Evolutionary conservation across 345 rosid species (phyloP), one percentile per base, ranked within the genome.

Genomic region (Populus deltoides): DNA sequence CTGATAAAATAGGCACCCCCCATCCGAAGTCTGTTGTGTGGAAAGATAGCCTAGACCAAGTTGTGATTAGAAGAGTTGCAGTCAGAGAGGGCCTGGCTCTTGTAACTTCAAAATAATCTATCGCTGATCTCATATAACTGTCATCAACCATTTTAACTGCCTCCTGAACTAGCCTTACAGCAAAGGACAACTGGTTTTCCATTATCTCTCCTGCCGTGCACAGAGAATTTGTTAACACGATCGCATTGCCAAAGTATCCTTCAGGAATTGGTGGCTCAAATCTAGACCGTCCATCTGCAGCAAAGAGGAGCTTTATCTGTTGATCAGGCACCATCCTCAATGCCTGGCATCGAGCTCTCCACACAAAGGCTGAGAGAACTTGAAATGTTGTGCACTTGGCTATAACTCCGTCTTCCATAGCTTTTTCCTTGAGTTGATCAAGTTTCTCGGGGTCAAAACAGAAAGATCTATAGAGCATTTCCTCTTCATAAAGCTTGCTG

Each of bases 21-120:
- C 97, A 95, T 35, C 97, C 97, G 61, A 93, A 93, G 55, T 96
- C 92, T n/a, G 87, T 91, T 0, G 94, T 84, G 76, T 91, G 88
- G 81, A 96, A 92, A 45, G 97, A 81, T 51, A 96, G 82, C 82
- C 90, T 89, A 18, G 94, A 89, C 97, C 99, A 96, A 20, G 97
- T 87, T 31, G 99, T 92, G 75, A 93, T 86, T 62, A 92, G 79
- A 57, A 93, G 89, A 31, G 98, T 93, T 35, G 93, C 92, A 29
- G 90, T 86, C 13, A 92, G 75, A 24, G 94, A 90, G 29, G 97
- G 99, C 87, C 98, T 91, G 31, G 90, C 93, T 59, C 98, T 84
- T 65, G 97, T 96, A 12, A 77, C 84, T 77, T 96, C 93, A 6
- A 96, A 91, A 82, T 90, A 96, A 84, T 93, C 99, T 15, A 92